Conservation (phyloP, 2,329 filamentous ascomycete species). For the Claviceps arundinis region DNA sequence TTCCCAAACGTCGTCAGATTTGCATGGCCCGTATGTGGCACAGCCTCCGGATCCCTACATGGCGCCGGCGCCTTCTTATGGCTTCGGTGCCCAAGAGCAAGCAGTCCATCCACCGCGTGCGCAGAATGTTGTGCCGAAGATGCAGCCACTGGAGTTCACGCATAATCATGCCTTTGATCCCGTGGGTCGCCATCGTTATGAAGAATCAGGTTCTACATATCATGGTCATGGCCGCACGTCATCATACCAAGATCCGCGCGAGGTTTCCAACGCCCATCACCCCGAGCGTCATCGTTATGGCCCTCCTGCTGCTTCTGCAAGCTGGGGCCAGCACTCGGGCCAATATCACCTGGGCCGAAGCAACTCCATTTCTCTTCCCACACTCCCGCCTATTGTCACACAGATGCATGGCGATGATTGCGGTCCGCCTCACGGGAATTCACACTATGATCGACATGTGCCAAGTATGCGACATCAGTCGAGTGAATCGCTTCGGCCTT, state of each 20-base stretch:
- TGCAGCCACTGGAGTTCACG: constrained; percentile 11
- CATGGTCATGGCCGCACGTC: constrained; percentile 3
- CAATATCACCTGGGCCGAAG: constrained; percentile 1
- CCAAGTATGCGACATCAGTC: neutral
- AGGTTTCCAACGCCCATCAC: neutral
- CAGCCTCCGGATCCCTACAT: constrained; percentile 3
- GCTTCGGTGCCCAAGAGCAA: neutral
- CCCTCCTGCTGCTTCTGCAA: neutral
- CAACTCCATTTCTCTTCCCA: constrained; percentile 5
- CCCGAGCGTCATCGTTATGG: neutral
- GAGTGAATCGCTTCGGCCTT: constrained; percentile 5
- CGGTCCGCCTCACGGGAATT: neutral
- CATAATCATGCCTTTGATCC: constrained; percentile 2
- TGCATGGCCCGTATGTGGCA: neutral
- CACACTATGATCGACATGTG: neutral
- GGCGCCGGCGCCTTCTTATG: constrained; percentile 6
- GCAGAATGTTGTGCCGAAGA: constrained; percentile 12
- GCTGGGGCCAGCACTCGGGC: neutral
- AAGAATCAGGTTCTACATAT: neutral
- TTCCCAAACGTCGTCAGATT: neutral
- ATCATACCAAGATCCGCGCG: neutral
- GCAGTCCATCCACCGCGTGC: constrained; percentile 7
- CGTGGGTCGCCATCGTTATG: neutral
- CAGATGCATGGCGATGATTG: constrained; percentile 7
- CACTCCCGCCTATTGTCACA: constrained; percentile 13